phyloP scores from a whole-genome alignment of 2,329 filamentous ascomycete genomes.

The Dendryphion nanum region DNA sequence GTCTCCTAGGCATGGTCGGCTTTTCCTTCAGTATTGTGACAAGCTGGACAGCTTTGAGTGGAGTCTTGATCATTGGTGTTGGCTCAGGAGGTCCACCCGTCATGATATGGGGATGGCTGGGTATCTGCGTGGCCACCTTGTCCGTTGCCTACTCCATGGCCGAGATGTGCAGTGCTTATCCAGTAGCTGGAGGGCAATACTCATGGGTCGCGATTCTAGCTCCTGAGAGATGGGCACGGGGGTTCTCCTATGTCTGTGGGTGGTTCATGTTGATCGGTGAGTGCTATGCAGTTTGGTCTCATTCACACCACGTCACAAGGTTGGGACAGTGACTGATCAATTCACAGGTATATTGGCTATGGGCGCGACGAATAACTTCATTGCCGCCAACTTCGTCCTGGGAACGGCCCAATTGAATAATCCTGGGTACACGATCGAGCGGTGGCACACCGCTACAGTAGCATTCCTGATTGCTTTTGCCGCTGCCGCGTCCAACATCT shows the following conservation, averaged over 20 bases:
- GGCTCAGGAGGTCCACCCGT: slow-evolving; percentile 57
- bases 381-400: slow-evolving; percentile 56
- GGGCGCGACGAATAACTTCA: slow-evolving; percentile 56
- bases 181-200: slow-evolving; percentile 58
- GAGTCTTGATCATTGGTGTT: slow-evolving; percentile 57
- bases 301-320: neutral
- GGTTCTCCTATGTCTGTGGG: slow-evolving; percentile 40
- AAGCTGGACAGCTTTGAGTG: slow-evolving; percentile 57
- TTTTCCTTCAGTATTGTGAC: slow-evolving; percentile 61
- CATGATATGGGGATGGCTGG: slow-evolving; percentile 59
- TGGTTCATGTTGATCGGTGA: slow-evolving; percentile 38
- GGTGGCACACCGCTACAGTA: slow-evolving; percentile 57
- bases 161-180: slow-evolving; percentile 57
- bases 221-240: slow-evolving; percentile 41
- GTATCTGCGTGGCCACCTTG: slow-evolving; percentile 51
- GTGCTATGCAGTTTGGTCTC: neutral
- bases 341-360: slow-evolving; percentile 48
- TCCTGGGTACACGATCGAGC: slow-evolving; percentile 51
- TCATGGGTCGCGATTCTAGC: slow-evolving; percentile 58
- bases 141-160: slow-evolving; percentile 59
- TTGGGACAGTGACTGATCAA: neutral
- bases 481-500: slow-evolving; percentile 50
- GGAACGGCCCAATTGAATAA: slow-evolving; percentile 55
- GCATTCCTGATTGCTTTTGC: slow-evolving; percentile 50
- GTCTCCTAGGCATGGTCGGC: slow-evolving; percentile 57